Base-by-base conservation (phyloP, 129 eudicot genomes). In the Gnaphalium uliginosum region DNA sequence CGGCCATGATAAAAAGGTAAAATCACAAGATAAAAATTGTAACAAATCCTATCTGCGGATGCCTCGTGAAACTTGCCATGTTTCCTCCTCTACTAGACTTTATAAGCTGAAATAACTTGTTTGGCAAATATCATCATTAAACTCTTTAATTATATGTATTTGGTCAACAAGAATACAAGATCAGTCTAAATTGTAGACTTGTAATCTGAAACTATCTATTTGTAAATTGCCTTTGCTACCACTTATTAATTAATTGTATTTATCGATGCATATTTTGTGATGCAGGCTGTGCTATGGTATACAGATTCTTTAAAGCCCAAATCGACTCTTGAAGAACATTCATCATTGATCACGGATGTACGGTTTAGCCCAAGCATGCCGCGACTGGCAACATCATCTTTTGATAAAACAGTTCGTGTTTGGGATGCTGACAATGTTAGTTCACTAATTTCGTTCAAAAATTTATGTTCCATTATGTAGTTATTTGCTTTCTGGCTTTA, bases 371-470 rank as follows among this genome's bases (percentile, higher is more conserved):
- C 96, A 8, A 91, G 97, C 89, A 86, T 91, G 94, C 89, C 96
- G 0, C 96, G 96, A 27, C 97, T 95, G 66, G 99, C 99, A 82
- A 95, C 97, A 19, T 95, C 96, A 14, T 95, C 99, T 33, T 95
- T 91, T 81, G 99, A 95, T 76, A 95, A 91, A 84, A 87, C 99
- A 53, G 99, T 95, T 57, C 82, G 97, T 81, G 99, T 95, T 76
- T 95, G 99, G 99, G 99, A 95, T 79, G 96, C 89, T 17, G 99
- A 95, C 75, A 95, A 86, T 69, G 99, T 95, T 48, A 84, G 99
- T 89, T n/a, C 63, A 66, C 67, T 14, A 54, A 68, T 21, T n/a
- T 53, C 50, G 19, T 0, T 35, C n/a, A n/a, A 35, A 26, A 17
- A n/a, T 11, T 53, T 18, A 15, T 15, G 15, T 69, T 69, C 33